Evolutionary conservation across 495 filamentous ascomycete genomes (phyloP), one percentile per base, ranked within the genome.

Genomic region (Daldinia grandis): DNA sequence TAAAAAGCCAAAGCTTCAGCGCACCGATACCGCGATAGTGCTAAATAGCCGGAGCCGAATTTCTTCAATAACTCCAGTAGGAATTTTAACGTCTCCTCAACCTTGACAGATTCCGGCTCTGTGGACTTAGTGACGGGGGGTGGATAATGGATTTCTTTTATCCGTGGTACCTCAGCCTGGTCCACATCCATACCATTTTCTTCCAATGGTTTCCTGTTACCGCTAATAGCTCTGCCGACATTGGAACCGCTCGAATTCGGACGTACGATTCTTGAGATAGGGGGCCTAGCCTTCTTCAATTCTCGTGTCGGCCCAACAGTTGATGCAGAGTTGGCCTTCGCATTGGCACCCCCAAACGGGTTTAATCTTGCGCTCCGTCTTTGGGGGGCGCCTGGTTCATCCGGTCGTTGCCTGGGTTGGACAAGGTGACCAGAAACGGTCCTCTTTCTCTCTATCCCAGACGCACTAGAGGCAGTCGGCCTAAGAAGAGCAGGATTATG

Each of bases 181-280:
- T 93, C 90, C 54, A 87, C 72, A 64, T 94, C 92, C 80, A 89
- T 88, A 28, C 57, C 74, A 28, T 85, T 81, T 53, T 92, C 90
- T 27, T 87, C 87, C 19, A 89, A 68, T 1, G 87, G 87, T 74
- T 92, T 92, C 47, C 91, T 83, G 72, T 94, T 96, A 24, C 94
- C 94, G 72, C 94, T 97, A 33, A 97, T 92, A 56, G 93, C 91
- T 62, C 94, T 87, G 17, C 92, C 91, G 24, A 95, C 89, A 59
- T 85, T 91, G 4, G 91, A 85, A 10, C 84, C 82, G 60, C 86
- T 85, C 2, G 85, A 83, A 14, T 80, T 82, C 31, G 84, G 84
- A 7, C 85, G 79, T 64, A 82, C 77, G 35, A 85, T 84, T 55
- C 81, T 79, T 38, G 84, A 83, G 35, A 85, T 79, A 1, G 87